A percentile compares a stretch with the other conserved stretches of the same genome.
These are phyloP conservation scores for Cyclanthera cordifolia DNA, from an alignment of 306 rosid genomes.

Conservation along the genomic window DNA sequence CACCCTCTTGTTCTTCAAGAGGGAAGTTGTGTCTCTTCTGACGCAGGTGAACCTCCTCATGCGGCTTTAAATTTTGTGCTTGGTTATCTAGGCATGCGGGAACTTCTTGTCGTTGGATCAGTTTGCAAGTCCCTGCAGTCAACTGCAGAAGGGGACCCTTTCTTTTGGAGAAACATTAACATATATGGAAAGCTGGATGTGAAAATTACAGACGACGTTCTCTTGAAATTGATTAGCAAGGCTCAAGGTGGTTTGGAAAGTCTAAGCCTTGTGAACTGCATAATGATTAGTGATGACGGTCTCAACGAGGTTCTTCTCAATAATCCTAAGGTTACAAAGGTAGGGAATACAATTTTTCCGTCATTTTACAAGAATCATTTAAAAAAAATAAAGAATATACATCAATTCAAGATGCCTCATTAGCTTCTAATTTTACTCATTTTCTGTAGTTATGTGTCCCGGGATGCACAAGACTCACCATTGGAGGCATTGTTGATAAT, in stretches of 20 bases:
- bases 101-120: constrained; percentile 46
- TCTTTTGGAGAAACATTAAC: constrained; percentile 47
- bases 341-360: constrained; percentile 13
- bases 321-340: constrained; percentile 49
- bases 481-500: constrained; percentile 56
- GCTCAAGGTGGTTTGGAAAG: constrained; percentile 51
- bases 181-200: constrained; percentile 35
- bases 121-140: constrained; percentile 47
- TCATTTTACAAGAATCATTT: background rate
- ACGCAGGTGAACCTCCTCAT: constrained; percentile 34
- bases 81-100: constrained; percentile 38
- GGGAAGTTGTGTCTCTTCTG: background rate
- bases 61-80: constrained; percentile 43
- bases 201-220: constrained; percentile 36
- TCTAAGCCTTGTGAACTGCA: constrained; percentile 40
- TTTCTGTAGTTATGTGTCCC: constrained; percentile 70
- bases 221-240: constrained; percentile 40
- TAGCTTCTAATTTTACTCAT: constrained; percentile 5
- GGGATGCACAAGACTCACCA: constrained; percentile 77
- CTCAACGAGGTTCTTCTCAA: constrained; percentile 34
- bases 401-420: background rate
- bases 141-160: constrained; percentile 35
- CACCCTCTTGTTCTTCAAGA: background rate
- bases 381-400: too few species aligned
- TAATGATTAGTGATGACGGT: constrained; percentile 38